A percentile compares a stretch with the other conserved stretches of the same genome.
Evolutionary conservation across 108 stramenopile species (phyloP).

Genomic region (Pseudonitzschia multistriata): DNA sequence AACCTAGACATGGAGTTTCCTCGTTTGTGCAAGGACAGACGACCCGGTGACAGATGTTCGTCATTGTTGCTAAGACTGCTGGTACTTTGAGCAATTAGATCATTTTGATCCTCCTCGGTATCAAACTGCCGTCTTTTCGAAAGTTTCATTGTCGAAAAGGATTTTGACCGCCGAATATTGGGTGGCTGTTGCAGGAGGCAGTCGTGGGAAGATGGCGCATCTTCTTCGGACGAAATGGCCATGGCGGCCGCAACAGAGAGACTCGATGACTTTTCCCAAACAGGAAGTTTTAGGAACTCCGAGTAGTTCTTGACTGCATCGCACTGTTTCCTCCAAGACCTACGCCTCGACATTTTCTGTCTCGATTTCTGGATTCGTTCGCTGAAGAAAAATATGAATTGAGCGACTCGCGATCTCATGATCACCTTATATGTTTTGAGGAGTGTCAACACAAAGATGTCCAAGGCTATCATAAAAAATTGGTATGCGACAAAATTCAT

Average conservation of each 20-base stretch:
- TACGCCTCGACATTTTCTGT: conserved; percentile 45
- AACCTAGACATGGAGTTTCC: background rate
- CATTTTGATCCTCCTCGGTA: background rate
- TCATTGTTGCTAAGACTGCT: background rate
- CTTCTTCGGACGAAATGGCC: conserved; percentile 2
- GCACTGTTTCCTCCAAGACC: conserved; percentile 67
- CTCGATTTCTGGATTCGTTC: conserved; percentile 22
- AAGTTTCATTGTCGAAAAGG: conserved; percentile 11
- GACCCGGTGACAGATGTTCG: background rate
- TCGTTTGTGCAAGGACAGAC: conserved; percentile 4
- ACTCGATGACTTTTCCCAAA: conserved; percentile 24
- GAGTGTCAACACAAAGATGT: conserved; percentile 51
- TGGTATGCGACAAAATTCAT: conserved; percentile 73
- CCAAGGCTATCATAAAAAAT: conserved; percentile 77
- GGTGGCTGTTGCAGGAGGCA: background rate
- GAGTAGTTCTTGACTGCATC: conserved; percentile 48
- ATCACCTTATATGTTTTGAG: conserved; percentile 70
- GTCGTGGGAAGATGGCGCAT: conserved; percentile 2
- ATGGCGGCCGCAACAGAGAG: conserved; percentile 1
- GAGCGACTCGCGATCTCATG: conserved; percentile 32
- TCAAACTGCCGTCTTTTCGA: background rate
- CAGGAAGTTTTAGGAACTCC: conserved; percentile 64
- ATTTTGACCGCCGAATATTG: conserved; percentile 1
- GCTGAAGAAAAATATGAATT: conserved; percentile 38
- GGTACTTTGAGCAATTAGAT: no score